Evolutionary conservation across 139 green algal species (phyloP).

Genomic region (Tetradesmus obliquus): DNA sequence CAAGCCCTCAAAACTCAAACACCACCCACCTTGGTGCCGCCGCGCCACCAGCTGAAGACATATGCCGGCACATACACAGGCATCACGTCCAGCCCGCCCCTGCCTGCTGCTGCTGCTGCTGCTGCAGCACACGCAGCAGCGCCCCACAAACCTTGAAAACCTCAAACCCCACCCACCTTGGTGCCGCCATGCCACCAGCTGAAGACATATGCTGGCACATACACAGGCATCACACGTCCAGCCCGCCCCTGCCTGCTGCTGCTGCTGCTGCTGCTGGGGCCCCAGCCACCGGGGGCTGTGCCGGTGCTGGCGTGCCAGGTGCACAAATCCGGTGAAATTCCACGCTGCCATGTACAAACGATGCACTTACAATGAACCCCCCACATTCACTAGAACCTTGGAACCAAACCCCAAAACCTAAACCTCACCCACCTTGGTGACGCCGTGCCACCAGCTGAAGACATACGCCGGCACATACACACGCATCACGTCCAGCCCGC

Average conservation of each 20-base stretch:
- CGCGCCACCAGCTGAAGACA: constrained; percentile 38
- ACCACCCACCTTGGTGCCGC: background rate
- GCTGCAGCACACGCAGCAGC: no score
- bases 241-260: constrained; percentile 16
- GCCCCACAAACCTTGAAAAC: no score
- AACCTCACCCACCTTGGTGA: background rate
- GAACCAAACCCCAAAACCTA: no score
- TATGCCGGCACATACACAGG: constrained; percentile 43
- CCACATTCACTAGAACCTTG: no score
- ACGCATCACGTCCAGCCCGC: constrained; percentile 16
- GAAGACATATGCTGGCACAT: constrained; percentile 41
- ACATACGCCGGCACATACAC: constrained; percentile 44
- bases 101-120: background rate
- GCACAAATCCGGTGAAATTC: no score
- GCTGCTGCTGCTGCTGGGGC: background rate
- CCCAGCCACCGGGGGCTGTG: no score
- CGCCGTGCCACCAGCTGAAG: constrained; percentile 35
- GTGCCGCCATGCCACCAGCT: constrained; percentile 33
- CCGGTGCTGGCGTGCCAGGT: constrained; percentile 25
- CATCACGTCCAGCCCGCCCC: constrained; percentile 21
- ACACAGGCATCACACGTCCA: constrained; percentile 26
- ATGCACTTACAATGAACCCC: no score
- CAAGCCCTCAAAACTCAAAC: background rate
- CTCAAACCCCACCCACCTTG: constrained; percentile 40
- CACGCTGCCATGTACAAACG: no score